Conservation (phyloP, 352 stramenopile genomes). For the Pythium rishiriense region DNA sequence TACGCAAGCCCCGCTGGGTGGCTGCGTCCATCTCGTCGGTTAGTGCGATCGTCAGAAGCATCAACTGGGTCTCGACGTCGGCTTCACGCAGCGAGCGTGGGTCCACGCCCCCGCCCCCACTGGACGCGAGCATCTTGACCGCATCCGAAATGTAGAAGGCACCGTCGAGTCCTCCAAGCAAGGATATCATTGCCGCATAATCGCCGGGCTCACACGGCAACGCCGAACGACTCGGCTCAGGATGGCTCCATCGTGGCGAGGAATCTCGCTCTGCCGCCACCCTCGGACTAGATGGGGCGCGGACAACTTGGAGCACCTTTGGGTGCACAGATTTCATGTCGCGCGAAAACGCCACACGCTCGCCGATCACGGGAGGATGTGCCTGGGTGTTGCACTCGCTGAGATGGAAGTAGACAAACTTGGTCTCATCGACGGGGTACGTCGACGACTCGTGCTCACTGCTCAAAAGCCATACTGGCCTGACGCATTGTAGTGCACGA, state of each 20-base stretch:
- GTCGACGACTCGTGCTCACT: background rate
- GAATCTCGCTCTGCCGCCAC: too few relatives aligned
- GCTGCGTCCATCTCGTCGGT: slow-evolving; percentile 9
- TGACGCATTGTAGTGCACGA: too few relatives aligned
- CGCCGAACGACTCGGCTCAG: too few relatives aligned
- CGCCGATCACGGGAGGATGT: background rate
- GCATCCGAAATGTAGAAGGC: background rate
- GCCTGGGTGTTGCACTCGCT: background rate
- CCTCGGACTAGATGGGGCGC: too few relatives aligned
- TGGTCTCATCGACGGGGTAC: too few relatives aligned
- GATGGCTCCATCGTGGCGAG: too few relatives aligned
- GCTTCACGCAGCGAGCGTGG: background rate
- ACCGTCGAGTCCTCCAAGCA: slow-evolving; percentile 2
- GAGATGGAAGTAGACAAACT: background rate
- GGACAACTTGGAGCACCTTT: too few relatives aligned
- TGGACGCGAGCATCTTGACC: slow-evolving; percentile 7
- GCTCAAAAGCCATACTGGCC: background rate
- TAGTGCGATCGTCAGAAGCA: slow-evolving; percentile 6
- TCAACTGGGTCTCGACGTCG: slow-evolving; percentile 5
- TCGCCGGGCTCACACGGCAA: too few relatives aligned
- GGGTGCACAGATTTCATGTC: too few relatives aligned
- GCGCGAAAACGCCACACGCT: background rate
- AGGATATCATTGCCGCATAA: slow-evolving; percentile 3
- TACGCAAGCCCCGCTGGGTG: background rate
- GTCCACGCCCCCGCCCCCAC: background rate